Percentiles rank a stretch among this genome's conserved stretches.
Conservation (phyloP, 2,329 filamentous ascomycete genomes). For the Ilyonectria destructans region DNA sequence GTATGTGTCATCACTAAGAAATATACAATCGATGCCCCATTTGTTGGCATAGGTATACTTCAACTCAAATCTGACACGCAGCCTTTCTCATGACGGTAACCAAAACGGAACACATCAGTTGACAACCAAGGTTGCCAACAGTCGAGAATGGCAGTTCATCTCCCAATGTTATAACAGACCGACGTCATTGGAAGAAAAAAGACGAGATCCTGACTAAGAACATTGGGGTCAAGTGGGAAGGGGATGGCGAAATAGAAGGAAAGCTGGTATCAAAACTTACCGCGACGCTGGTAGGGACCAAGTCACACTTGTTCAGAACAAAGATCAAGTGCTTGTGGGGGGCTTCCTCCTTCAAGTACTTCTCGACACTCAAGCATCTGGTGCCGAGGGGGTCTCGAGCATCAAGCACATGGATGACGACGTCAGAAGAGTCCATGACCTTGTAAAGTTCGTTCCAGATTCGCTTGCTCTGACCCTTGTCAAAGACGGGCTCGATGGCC, state of each 20-base stretch:
- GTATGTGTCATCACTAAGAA: conserved; percentile 99
- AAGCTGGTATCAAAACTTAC: conserved; percentile 76
- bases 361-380: conserved; percentile 83
- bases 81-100: conserved; percentile 81
- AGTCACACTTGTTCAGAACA: conserved; percentile 71
- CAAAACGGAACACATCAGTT: conserved; percentile 92
- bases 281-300: conserved; percentile 92
- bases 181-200: conserved; percentile 81
- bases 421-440: conserved; percentile 95
- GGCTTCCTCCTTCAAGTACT: conserved; percentile 93
- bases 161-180: conserved; percentile 99
- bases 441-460: conserved; percentile 98
- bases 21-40: conserved; percentile 76
- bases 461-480: conserved; percentile 93
- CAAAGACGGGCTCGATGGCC: conserved; percentile 90
- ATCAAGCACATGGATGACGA: conserved; percentile 95
- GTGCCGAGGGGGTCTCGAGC: conserved; percentile 92
- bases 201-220: conserved; percentile 88
- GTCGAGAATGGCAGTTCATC: conserved; percentile 76
- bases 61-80: conserved; percentile 96
- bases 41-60: conserved; percentile 79
- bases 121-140: conserved; percentile 57
- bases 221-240: conserved; percentile 71
- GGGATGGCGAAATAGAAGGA: conserved; percentile 45
- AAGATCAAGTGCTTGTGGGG: conserved; percentile 90